Base-by-base conservation (phyloP, 2,329 filamentous ascomycete genomes). In the Aspergillus ruber region DNA sequence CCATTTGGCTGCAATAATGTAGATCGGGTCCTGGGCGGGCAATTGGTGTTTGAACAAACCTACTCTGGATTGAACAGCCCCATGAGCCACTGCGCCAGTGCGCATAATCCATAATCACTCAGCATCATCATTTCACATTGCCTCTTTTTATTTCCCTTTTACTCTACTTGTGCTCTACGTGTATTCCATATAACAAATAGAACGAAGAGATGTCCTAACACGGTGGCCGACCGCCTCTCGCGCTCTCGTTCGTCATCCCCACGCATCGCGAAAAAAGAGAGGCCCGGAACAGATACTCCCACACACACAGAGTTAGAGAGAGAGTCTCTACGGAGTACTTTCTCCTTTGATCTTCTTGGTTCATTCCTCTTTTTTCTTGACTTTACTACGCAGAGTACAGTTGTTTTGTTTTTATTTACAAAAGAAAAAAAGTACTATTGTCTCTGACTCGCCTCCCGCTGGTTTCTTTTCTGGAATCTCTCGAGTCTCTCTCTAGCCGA, bases 201-300 rank as follows among this genome's bases (percentile, higher is more conserved):
- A 21, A 21, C 40, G 36, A 42, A 35, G 32, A 25, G 36, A 38
- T 39, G 48, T 50, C 49, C 52, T 51, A 43, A 45, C 48, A 44
- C 49, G 36, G 49, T 41, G 51, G 50, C 55, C 56, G 55, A 57
- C 60, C 54, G 52, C 55, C 58, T 59, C 58, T 51, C 36, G 43
- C 25, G 25, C 25, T 29, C 25, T 29, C 25, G 25, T 29, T 48
- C 49, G 46, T 51, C 46, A 56, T 59, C 55, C 49, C 57, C 55
- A 56, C 54, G 55, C 55, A 54, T 55, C 53, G 49, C 47, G 25
- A 12, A 12, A 29, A 29, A 29, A 29, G 25, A 27, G 25, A 29
- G 25, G 25, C 25, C 25, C 25, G 25, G 25, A 29, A 29, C 9
- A 29, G 25, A 29, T 29, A 29, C 25, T 29, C 25, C 25, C 25